These are phyloP conservation scores for Cladobotryum protrusum DNA, from an alignment of 2,329 filamentous ascomycete genomes.

Conservation along the genomic window DNA sequence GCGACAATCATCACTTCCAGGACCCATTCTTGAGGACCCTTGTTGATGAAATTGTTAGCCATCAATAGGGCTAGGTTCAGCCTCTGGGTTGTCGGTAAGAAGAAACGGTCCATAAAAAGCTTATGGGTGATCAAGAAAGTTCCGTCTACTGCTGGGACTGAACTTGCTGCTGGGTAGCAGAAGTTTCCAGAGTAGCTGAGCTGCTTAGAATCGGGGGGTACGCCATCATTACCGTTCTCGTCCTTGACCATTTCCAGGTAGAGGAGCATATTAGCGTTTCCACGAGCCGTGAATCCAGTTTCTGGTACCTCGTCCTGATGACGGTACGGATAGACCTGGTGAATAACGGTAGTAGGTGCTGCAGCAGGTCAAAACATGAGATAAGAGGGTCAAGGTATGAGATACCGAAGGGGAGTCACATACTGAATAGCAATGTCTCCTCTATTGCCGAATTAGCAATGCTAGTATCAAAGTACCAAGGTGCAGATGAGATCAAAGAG, in stretches of 20 bases:
- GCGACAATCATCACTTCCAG: background rate
- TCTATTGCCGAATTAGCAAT: background rate
- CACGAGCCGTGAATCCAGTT: background rate
- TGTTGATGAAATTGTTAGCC: background rate
- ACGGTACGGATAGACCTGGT: conserved; percentile 1
- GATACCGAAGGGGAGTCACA: background rate
- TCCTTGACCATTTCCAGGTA: conserved; percentile 1
- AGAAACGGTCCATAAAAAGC: background rate
- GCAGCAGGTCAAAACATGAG: background rate
- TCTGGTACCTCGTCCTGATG: background rate
- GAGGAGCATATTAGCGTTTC: background rate
- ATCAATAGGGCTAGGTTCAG: background rate
- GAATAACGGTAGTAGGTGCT: conserved; percentile 1
- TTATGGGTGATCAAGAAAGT: background rate
- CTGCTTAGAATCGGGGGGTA: background rate
- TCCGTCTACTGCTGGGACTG: background rate
- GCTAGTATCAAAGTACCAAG: background rate
- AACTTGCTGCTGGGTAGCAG: background rate
- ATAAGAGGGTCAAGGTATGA: background rate
- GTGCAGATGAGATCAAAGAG: background rate
- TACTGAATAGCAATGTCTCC: background rate
- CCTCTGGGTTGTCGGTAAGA: background rate
- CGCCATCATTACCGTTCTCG: background rate
- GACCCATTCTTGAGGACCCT: background rate
- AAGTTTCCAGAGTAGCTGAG: background rate